phyloP scores from a whole-genome alignment of 139 green algal genomes.

The Picochlorum sp. region DNA sequence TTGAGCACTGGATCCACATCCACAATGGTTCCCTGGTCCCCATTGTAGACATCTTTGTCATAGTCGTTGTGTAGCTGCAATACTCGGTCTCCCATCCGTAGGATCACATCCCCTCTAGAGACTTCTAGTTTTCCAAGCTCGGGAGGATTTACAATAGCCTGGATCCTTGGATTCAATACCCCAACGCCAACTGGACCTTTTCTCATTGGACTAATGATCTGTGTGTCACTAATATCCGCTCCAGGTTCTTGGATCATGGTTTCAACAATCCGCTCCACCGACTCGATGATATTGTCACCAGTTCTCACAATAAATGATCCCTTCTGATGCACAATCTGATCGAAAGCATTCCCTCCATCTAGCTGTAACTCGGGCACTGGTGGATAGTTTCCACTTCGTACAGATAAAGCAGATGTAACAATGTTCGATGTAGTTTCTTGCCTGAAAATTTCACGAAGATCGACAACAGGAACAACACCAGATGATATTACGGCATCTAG shows the following conservation, averaged over 20 bases:
- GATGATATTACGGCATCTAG: slow-evolving; percentile 41
- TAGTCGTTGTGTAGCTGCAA: slow-evolving; percentile 71
- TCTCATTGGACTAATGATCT: slow-evolving; percentile 62
- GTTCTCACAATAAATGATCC: neutral
- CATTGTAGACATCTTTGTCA: slow-evolving; percentile 72
- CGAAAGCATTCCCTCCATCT: neutral
- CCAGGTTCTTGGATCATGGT: neutral
- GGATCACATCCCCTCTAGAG: slow-evolving; percentile 8
- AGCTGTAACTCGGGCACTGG: neutral
- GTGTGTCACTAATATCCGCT: slow-evolving; percentile 12
- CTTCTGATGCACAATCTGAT: neutral
- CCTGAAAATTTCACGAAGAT: slow-evolving; percentile 66
- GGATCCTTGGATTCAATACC: slow-evolving; percentile 51
- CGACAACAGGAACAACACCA: slow-evolving; percentile 41
- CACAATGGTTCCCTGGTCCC: slow-evolving; percentile 56
- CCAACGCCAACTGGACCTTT: slow-evolving; percentile 26
- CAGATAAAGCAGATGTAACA: slow-evolving; percentile 50
- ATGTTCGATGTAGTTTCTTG: slow-evolving; percentile 47
- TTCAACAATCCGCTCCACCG: neutral
- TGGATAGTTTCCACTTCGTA: slow-evolving; percentile 41
- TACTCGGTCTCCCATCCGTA: slow-evolving; percentile 52
- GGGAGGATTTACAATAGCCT: slow-evolving; percentile 60
- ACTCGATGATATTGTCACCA: neutral
- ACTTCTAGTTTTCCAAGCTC: slow-evolving; percentile 17
- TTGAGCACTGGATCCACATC: slow-evolving; percentile 17